These are phyloP conservation scores for Leccinum truebloodii DNA, from an alignment of 768 basidiomycete genomes.

Conservation along the genomic window DNA sequence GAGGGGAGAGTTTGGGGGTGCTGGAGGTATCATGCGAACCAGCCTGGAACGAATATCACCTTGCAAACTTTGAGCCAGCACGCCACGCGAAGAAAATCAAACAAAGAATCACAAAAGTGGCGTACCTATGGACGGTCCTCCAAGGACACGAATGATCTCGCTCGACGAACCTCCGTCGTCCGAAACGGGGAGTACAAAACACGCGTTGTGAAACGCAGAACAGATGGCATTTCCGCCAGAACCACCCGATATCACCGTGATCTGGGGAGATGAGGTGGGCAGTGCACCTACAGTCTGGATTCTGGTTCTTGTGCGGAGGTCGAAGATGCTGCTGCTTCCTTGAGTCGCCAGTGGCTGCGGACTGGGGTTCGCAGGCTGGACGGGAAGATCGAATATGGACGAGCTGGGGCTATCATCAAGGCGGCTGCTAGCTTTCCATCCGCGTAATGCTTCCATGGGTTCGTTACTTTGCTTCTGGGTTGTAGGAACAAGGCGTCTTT, in stretches of 20 bases:
- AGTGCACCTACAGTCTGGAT: constrained; percentile 6
- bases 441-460: constrained; percentile 19
- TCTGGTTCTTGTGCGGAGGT: constrained; percentile 6
- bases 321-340: constrained; percentile 6
- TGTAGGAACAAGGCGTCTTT: not conserved
- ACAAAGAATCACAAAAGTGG: constrained; percentile 14
- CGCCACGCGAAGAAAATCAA: constrained; percentile 9
- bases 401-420: constrained; percentile 58
- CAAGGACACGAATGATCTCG: constrained; percentile 90
- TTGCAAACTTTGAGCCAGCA: constrained; percentile 29
- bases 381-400: constrained; percentile 74
- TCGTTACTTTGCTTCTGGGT: not conserved
- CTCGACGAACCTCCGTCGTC: constrained; percentile 96
- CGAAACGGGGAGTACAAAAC: constrained; percentile 89
- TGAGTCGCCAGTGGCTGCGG: constrained; percentile 23
- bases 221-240: constrained; percentile 93
- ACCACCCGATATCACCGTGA: constrained; percentile 87
- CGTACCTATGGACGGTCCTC: constrained; percentile 81
- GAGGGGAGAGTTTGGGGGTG: constrained; percentile 58
- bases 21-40: constrained; percentile 79
- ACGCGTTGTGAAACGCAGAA: constrained; percentile 73
- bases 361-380: constrained; percentile 34
- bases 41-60: constrained; percentile 90
- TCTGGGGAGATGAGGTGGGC: constrained; percentile 39
- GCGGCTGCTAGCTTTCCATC: constrained; percentile 4